These are phyloP conservation scores for Cutaneotrichosporon cavernicola DNA, from an alignment of 1,284 basidiomycete species.

Conservation along the genomic window DNA sequence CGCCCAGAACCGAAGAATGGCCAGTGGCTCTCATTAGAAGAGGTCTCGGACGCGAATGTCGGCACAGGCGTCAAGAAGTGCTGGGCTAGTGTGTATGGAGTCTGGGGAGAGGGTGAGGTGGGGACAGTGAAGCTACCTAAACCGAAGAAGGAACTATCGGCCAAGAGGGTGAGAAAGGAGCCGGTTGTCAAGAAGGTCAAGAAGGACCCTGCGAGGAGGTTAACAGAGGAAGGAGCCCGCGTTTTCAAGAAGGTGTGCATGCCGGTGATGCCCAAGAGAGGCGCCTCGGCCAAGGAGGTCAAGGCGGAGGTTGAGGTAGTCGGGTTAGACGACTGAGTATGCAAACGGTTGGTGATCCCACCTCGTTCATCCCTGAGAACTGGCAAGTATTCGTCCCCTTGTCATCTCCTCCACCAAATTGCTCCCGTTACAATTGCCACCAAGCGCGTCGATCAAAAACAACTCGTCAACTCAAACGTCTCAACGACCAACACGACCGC, in stretches of 20 bases:
- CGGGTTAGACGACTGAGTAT: neutral
- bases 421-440: constrained; percentile 5
- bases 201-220: neutral
- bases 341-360: neutral
- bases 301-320: constrained; percentile 1
- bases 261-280: constrained; percentile 5
- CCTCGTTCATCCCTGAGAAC: neutral
- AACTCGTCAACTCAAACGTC: neutral
- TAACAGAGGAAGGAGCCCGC: neutral
- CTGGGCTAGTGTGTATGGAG: constrained; percentile 46
- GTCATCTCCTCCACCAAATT: neutral
- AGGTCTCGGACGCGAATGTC: constrained; percentile 44
- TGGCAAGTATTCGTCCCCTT: neutral
- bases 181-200: neutral
- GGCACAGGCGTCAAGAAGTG: constrained; percentile 54
- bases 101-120: constrained; percentile 37
- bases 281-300: neutral
- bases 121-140: neutral
- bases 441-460: constrained; percentile 1
- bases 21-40: constrained; percentile 37
- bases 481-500: constrained; percentile 4
- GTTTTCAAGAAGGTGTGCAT: constrained; percentile 8
- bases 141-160: neutral
- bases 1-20: neutral
- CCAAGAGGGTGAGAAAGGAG: neutral